Evolutionary conservation across 2,329 filamentous ascomycete genomes (phyloP).

Genomic region (Alternaria hordeiaustralica): DNA sequence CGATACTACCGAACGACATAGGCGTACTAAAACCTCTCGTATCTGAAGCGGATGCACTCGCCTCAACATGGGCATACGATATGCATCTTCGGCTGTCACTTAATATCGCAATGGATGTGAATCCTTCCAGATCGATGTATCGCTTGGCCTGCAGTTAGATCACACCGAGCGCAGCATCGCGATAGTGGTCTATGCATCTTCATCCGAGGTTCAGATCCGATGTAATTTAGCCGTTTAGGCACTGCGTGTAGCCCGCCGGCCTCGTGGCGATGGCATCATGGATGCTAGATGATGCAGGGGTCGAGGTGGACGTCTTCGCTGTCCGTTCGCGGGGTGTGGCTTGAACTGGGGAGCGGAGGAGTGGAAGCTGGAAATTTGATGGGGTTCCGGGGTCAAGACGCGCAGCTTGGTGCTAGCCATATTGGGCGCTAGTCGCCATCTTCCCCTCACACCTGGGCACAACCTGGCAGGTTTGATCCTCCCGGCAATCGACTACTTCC

Average conservation of each 20-base stretch:
- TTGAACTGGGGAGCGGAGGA: neutral
- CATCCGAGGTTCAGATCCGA: constrained; percentile 3
- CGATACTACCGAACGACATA: neutral
- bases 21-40: neutral
- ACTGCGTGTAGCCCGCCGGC: constrained; percentile 11
- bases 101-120: neutral
- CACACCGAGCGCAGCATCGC: neutral
- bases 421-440: neutral
- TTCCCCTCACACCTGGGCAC: neutral
- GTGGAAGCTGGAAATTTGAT: neutral
- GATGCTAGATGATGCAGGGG: neutral
- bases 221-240: constrained; percentile 45
- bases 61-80: neutral
- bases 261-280: constrained; percentile 13
- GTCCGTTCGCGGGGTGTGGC: neutral
- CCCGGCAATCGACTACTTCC: neutral
- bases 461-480: neutral
- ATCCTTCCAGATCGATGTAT: neutral
- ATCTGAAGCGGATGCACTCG: neutral
- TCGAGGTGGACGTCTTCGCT: neutral
- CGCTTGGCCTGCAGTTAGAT: neutral
- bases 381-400: neutral
- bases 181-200: neutral
- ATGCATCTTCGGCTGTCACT: neutral
- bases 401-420: neutral